phyloP scores from a whole-genome alignment of 2,329 filamentous ascomycete species.

The Aureobasidium namibiae region DNA sequence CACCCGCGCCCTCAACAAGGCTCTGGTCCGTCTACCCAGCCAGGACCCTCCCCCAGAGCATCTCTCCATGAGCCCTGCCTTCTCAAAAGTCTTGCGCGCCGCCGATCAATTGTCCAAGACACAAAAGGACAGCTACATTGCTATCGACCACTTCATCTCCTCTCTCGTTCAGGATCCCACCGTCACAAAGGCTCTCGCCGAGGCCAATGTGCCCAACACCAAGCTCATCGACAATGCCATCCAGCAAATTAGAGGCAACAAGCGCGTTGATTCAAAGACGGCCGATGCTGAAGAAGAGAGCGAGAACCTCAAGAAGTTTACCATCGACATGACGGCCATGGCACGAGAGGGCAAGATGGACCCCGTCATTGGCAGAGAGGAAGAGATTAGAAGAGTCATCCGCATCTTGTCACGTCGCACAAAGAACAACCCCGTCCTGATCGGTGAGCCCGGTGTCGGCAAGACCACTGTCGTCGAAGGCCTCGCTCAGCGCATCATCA shows the following conservation, averaged over 20 bases:
- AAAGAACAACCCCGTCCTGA: conserved; percentile 98
- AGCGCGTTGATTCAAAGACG: conserved; percentile 89
- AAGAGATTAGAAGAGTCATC: conserved; percentile 87
- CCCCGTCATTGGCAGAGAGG: conserved; percentile 91
- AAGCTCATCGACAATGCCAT: conserved; percentile 90
- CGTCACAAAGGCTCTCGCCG: conserved; percentile 66
- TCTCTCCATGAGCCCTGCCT: conserved; percentile 71
- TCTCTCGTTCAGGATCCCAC: conserved; percentile 70
- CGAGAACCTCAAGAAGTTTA: conserved; percentile 96
- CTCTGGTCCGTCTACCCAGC: conserved; percentile 79
- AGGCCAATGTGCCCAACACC: conserved; percentile 82
- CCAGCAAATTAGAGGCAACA: conserved; percentile 82
- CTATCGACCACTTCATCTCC: conserved; percentile 88
- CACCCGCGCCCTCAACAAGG: conserved; percentile 84
- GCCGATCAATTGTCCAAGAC: conserved; percentile 88
- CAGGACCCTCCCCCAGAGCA: conserved; percentile 92
- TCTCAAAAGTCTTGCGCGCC: conserved; percentile 73
- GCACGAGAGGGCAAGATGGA: conserved; percentile 96
- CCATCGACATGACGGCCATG: conserved; percentile 95
- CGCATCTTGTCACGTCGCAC: conserved; percentile 87
- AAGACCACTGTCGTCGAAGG: conserved; percentile 98
- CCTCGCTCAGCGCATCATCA: conserved; percentile 89
- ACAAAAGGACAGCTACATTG: conserved; percentile 94
- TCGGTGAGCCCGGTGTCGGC: conserved; percentile 95
- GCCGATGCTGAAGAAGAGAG: conserved; percentile 88